Evolutionary conservation across 768 basidiomycete species (phyloP).

Genomic region (Lactarius pseudohatsudake): DNA sequence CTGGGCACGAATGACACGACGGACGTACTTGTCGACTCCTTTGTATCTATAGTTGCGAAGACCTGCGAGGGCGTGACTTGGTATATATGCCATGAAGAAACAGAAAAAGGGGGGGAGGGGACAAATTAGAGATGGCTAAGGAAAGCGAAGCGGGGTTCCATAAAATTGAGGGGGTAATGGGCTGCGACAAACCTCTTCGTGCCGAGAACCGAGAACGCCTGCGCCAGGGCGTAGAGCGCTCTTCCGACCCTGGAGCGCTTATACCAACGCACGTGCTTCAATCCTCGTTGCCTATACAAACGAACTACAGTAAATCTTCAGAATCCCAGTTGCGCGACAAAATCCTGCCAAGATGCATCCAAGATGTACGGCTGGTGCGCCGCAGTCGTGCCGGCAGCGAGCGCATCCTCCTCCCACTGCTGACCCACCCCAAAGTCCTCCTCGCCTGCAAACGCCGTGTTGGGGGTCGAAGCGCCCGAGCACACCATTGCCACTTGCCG

Average conservation of each 20-base stretch:
- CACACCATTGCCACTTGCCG: slow-evolving; percentile 25
- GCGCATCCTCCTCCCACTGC: background rate
- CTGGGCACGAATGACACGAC: background rate
- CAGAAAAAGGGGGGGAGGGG: background rate
- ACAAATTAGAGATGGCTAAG: slow-evolving; percentile 1
- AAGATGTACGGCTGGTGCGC: slow-evolving; percentile 39
- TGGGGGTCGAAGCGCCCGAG: slow-evolving; percentile 19
- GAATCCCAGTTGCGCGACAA: slow-evolving; percentile 67
- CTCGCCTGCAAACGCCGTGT: slow-evolving; percentile 22
- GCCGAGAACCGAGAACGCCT: background rate
- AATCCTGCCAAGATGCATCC: slow-evolving; percentile 65
- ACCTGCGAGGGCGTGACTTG: slow-evolving; percentile 65
- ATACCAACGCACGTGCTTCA: background rate
- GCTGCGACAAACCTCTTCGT: background rate
- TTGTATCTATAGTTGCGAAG: slow-evolving; percentile 79
- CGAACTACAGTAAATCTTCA: slow-evolving; percentile 22
- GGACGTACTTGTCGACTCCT: slow-evolving; percentile 74
- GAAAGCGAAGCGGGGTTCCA: background rate
- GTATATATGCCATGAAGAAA: slow-evolving; percentile 59
- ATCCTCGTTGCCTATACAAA: background rate
- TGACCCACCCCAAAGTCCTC: slow-evolving; percentile 17
- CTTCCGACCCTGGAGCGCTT: background rate
- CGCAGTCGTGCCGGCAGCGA: background rate
- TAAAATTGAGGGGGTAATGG: background rate
- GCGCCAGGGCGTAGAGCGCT: background rate